Base-by-base conservation (phyloP, 2,329 filamentous ascomycete genomes). In the Hypoxylon sp. region DNA sequence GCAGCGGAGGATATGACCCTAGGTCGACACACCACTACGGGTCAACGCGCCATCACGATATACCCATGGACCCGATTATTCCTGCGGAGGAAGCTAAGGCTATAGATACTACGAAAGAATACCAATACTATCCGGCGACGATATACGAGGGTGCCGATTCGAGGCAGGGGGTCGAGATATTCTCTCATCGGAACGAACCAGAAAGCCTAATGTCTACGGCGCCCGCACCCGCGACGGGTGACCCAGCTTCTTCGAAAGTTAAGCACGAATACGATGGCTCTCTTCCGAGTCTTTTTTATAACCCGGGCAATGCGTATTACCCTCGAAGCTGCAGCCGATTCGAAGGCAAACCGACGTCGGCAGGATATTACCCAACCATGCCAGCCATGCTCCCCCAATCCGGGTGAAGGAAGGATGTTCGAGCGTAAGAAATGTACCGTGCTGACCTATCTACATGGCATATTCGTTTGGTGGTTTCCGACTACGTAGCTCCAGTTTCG, bases 281-380 rank as follows among this genome's bases (percentile, higher is more conserved):
- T 6, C 78, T 85, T 7, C 81, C 84, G 1, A 83, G 80, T 55
- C 74, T 85, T 44, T 80, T 84, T 44, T 84, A 83, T 67, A 80
- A 82, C 49, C 75, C 80, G 0, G 79, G 80, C 0, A 69, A 75
- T 26, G 76, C 69, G 47, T 84, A 77, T 61, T 79, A 75, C 28
- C 62, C 76, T 15, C 77, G 77, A 50, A 78, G 78, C 26, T 83
- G 83, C 62, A 81, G 80, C 15, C 80, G 82, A 8, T 87, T 84
- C 65, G 84, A 87, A 55, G 82, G 82, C 59, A 87, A 86, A 69
- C 44, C 80, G 8, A 81, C 76, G 44, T 85, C 84, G 4, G 76
- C 74, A 20, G 84, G 84, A 13, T 86, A 84, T 66, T 87, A 87
- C 64, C 85, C 85, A 1, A 82, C 80, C 4, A 75, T 81, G 67